Percentiles rank a stretch among this genome's conserved stretches.
Conservation (phyloP, 2,329 filamentous ascomycete genomes). For the Fusarium zealandicum region DNA sequence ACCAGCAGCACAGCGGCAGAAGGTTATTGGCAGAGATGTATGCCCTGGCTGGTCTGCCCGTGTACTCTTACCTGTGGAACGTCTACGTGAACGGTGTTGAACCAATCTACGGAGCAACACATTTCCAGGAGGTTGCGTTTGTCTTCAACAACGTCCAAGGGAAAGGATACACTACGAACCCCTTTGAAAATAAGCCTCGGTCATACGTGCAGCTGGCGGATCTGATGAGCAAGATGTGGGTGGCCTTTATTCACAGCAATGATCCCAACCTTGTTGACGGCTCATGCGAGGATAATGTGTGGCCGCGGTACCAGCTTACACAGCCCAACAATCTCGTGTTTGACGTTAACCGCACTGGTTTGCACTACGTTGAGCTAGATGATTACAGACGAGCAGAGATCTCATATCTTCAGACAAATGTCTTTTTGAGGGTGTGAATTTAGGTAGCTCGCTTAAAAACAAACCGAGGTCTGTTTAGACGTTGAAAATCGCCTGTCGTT, state of each 20-base stretch:
- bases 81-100: constrained; percentile 60
- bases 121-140: constrained; percentile 40
- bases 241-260: constrained; percentile 48
- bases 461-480: too few relatives aligned
- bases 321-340: constrained; percentile 57
- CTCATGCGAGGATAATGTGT: constrained; percentile 38
- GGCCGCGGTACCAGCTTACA: constrained; percentile 53
- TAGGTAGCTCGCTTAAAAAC: too few relatives aligned
- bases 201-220: constrained; percentile 49
- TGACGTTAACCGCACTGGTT: constrained; percentile 53
- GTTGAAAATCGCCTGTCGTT: too few relatives aligned
- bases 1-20: constrained; percentile 61
- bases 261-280: constrained; percentile 46
- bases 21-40: constrained; percentile 61
- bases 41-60: constrained; percentile 51
- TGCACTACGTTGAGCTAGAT: constrained; percentile 53
- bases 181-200: constrained; percentile 51
- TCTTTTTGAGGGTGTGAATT: too few relatives aligned
- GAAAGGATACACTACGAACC: constrained; percentile 47
- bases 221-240: constrained; percentile 60
- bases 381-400: constrained; percentile 53
- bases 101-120: constrained; percentile 31
- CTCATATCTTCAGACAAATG: constrained; percentile 41
- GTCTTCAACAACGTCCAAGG: constrained; percentile 54
- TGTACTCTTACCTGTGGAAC: constrained; percentile 62